Base-by-base conservation (phyloP, 495 filamentous ascomycete species). In the Penicillium ochrochloron region DNA sequence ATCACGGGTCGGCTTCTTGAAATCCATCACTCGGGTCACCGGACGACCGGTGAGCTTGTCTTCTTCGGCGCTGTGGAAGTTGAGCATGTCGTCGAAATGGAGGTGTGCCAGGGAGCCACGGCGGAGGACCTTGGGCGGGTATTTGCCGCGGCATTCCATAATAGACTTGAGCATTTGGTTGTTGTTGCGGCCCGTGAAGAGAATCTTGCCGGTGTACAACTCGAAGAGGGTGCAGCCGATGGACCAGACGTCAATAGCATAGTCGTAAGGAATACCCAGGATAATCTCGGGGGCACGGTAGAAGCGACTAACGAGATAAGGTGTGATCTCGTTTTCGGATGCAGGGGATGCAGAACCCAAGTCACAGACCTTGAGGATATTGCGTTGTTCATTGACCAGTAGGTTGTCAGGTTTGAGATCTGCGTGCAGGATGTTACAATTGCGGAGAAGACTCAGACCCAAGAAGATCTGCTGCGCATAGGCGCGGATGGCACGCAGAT, bases 371-470 rank as follows among this genome's bases (percentile, higher is more conserved):
- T 98, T 99, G 62, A 98, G 85, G 23, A 92, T 68, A 61, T 90
- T 96, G 56, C 91, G 89, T 53, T 83, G 85, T 66, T 97, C 93
- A 67, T 93, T 96, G 60, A 94, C 89, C 66, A 99, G 82, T 35
- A 99, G 90, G 70, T 99, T 99, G 85, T 99, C 95, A 5, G 95
- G 95, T 73, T 99, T 99, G 64, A 99, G 75, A 80, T 99, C 95
- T 2, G 94, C 94, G 72, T 99, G 95, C 41, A 99, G 80, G 72
- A 98, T 92, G 76, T 93, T 91, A 83, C 91, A 94, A 71, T 92
- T 93, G 66, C 92, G 89, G 72, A 99, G 84, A 60, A 95, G 85
- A 70, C 87, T 88, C 59, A 98, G 78, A 1, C 92, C 92, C 35
- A 93, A 83, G 76, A 99, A 98, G 75, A 97, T 96, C 77, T 98